Evolutionary conservation across 2,329 filamentous ascomycete genomes (phyloP).

Genomic region (Fusarium bactridioides): DNA sequence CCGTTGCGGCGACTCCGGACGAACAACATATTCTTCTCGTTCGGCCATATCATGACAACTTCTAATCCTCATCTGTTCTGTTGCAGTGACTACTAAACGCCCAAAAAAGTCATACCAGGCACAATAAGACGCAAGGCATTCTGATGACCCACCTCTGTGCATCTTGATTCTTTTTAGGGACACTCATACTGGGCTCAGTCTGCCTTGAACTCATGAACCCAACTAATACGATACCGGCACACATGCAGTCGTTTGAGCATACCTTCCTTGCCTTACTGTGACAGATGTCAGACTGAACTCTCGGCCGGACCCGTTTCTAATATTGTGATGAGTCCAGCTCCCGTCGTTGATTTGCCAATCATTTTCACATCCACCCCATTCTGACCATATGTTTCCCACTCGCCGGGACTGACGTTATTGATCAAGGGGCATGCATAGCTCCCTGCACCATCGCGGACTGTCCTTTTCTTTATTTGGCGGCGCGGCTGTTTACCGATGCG

Average conservation of each 20-base stretch:
- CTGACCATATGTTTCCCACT: conserved; percentile 4
- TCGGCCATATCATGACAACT: conserved; percentile 35
- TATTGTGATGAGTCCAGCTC: conserved; percentile 16
- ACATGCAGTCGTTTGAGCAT: conserved; percentile 1
- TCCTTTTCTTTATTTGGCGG: conserved; percentile 3
- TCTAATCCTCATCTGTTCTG: conserved; percentile 34
- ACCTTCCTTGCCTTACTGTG: not conserved
- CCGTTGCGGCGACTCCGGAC: conserved; percentile 2
- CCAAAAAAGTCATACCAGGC: conserved; percentile 4
- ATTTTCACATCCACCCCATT: not conserved
- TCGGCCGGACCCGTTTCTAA: conserved; percentile 28
- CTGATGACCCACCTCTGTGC: conserved; percentile 21
- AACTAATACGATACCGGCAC: conserved; percentile 16
- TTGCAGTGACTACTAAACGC: conserved; percentile 31
- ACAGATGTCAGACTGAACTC: conserved; percentile 14
- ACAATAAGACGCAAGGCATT: conserved; percentile 21
- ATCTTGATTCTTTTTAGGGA: conserved; percentile 5
- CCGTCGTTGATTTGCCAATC: conserved; percentile 19
- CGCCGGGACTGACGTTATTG: not conserved
- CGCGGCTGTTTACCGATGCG: conserved; percentile 24
- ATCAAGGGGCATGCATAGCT: conserved; percentile 2
- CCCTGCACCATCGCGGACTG: not conserved
- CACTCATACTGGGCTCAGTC: conserved; percentile 15
- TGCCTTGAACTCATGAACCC: conserved; percentile 26
- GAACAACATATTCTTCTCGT: not conserved